Percentiles rank a stretch among this genome's conserved stretches.
Conservation (phyloP, 345 rosid genomes). For the Aegle marmelos region DNA sequence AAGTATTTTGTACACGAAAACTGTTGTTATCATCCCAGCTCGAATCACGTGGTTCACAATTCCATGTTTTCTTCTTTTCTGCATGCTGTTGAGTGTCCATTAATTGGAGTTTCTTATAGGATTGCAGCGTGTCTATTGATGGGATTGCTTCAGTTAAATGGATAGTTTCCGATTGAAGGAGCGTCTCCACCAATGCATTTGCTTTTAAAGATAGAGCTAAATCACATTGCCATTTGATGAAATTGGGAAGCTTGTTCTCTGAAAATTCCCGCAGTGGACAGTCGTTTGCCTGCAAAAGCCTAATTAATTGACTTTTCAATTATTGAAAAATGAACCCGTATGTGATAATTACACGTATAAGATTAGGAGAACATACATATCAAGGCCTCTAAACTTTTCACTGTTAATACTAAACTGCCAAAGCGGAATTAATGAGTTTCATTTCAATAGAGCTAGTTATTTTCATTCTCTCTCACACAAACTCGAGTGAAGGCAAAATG, state of each 20-base stretch:
- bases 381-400: neutral
- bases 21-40: neutral
- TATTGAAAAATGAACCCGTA: neutral
- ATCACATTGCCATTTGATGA: neutral
- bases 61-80: neutral
- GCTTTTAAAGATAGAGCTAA: neutral
- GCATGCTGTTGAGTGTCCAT: neutral
- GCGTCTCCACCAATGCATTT: neutral
- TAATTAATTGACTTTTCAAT: conserved; percentile 1
- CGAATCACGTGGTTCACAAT: neutral
- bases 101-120: neutral
- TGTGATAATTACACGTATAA: neutral
- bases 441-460: neutral
- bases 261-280: neutral
- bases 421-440: neutral
- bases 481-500: too few species aligned
- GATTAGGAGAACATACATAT: too few species aligned
- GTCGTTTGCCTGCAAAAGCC: neutral
- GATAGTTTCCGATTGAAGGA: neutral
- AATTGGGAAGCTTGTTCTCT: neutral
- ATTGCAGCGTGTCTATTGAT: neutral
- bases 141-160: neutral
- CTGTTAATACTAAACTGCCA: neutral
- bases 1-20: neutral
- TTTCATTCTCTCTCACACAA: neutral